Evolutionary conservation across 305 asterid species (phyloP), one percentile per base, ranked within the genome.

Genomic region (Lippia alba): DNA sequence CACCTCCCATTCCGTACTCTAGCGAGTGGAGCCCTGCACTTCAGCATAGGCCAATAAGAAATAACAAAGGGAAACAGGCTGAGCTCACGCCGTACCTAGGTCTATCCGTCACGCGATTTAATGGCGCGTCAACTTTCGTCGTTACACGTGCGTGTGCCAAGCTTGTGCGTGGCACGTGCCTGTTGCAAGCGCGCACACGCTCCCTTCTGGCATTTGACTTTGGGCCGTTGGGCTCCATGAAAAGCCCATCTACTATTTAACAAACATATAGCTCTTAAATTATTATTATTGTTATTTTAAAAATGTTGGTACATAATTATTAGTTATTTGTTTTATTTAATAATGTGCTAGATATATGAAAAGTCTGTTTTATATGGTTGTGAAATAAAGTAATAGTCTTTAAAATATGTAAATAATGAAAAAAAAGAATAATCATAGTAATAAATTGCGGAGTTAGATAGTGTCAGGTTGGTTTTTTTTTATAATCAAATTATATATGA

Each of bases 131-230:
- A 19, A n/a, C 48, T 50, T 18, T 48, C 49, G 56, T 46, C 41
- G 55, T 58, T 74, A 11, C 80, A 78, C 80, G 77, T 68, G 78
- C 64, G 64, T 40, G 76, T 77, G 84, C 6, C 40, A 15, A 70
- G 79, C 78, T 65, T 81, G 80, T 85, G 84, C 61, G 65, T 3
- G 16, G 79, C 78, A 64, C 80, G 80, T 85, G 84, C 61, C 68
- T 3, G 16, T 63, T 85, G 39, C 73, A 40, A 12, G 67, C 74
- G 20, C 14, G 3, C 87, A 80, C 84, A 60, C 64, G 58, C 18
- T 24, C 30, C 30, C 30, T 3, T 24, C 30, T 24, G 30, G 30
- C 30, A 24, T 66, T 81, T 80, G 85, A 80, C 84, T 75, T 73
- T 66, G 12, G 48, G 46, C 70, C 30, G 12, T 9, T 49, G 70